Evolutionary conservation across 768 basidiomycete species (phyloP).

Genomic region (Cubamyces sp.): DNA sequence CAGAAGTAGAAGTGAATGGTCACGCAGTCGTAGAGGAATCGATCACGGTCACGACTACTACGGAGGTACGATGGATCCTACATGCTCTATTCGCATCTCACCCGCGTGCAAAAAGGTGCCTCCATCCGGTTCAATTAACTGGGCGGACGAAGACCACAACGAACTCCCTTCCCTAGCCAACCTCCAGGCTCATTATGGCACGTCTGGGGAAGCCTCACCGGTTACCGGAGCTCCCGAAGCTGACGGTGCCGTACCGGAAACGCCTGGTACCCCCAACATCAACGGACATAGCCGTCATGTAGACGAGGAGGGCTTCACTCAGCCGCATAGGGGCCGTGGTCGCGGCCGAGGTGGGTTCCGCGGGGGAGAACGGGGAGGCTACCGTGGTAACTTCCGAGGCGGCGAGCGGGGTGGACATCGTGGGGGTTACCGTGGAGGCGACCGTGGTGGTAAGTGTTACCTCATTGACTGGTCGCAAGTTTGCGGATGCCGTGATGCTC

Average conservation of each 20-base stretch:
- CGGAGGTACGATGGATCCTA: slow-evolving; percentile 23
- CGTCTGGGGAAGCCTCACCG: slow-evolving; percentile 74
- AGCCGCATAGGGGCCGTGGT: slow-evolving; percentile 40
- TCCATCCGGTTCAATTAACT: slow-evolving; percentile 57
- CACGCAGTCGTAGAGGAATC: slow-evolving; percentile 33
- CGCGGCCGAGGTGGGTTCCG: slow-evolving; percentile 36
- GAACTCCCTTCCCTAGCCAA: slow-evolving; percentile 78
- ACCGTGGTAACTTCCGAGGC: slow-evolving; percentile 37
- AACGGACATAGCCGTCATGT: slow-evolving; percentile 31
- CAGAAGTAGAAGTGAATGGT: slow-evolving; percentile 29
- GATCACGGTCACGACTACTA: slow-evolving; percentile 28
- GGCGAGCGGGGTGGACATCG: slow-evolving; percentile 32
- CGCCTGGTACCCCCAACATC: slow-evolving; percentile 30
- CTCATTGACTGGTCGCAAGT: neutral
- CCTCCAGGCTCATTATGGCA: slow-evolving; percentile 77
- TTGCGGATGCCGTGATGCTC: neutral
- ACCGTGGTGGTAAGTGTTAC: slow-evolving; percentile 18
- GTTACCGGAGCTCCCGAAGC: slow-evolving; percentile 42
- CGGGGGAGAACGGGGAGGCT: slow-evolving; percentile 35
- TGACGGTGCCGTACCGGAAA: slow-evolving; percentile 36
- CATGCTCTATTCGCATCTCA: neutral
- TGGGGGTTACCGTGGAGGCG: slow-evolving; percentile 28
- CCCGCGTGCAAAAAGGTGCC: slow-evolving; percentile 16
- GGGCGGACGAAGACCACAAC: slow-evolving; percentile 82
- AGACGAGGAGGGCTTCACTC: slow-evolving; percentile 67